These are phyloP conservation scores for Hypocreales sp. DNA, from an alignment of 2,329 filamentous ascomycete species.

Conservation along the genomic window DNA sequence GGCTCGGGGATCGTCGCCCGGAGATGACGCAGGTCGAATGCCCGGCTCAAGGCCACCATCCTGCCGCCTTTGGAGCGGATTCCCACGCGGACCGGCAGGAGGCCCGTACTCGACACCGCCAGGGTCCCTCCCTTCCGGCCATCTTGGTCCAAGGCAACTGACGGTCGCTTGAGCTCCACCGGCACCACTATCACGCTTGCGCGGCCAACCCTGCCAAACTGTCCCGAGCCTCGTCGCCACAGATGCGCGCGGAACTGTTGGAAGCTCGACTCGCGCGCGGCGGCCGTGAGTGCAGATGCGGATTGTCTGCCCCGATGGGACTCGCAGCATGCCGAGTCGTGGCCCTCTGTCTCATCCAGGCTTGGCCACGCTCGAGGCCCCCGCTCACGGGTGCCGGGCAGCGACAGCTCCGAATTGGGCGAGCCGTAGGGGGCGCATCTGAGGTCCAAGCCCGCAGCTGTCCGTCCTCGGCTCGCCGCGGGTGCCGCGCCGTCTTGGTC, in stretches of 20 bases:
- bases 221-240: constrained; percentile 6
- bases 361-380: no score
- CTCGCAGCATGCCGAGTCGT: no score
- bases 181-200: constrained; percentile 12
- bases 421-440: no score
- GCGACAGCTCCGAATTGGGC: no score
- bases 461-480: no score
- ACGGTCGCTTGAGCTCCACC: constrained; percentile 9
- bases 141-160: neutral
- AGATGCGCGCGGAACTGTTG: constrained; percentile 9
- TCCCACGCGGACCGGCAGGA: constrained; percentile 11
- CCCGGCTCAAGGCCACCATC: constrained; percentile 31
- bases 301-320: no score
- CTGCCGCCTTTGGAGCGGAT: constrained; percentile 20
- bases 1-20: constrained; percentile 27
- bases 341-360: no score
- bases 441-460: no score
- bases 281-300: neutral
- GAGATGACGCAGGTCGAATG: constrained; percentile 32
- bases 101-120: constrained; percentile 2
- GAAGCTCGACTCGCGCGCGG: constrained; percentile 8
- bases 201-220: constrained; percentile 5
- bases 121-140: neutral
- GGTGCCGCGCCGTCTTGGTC: no score
- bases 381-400: no score